Base-by-base conservation (phyloP, 495 filamentous ascomycete species). In the Terfezia boudieri region DNA sequence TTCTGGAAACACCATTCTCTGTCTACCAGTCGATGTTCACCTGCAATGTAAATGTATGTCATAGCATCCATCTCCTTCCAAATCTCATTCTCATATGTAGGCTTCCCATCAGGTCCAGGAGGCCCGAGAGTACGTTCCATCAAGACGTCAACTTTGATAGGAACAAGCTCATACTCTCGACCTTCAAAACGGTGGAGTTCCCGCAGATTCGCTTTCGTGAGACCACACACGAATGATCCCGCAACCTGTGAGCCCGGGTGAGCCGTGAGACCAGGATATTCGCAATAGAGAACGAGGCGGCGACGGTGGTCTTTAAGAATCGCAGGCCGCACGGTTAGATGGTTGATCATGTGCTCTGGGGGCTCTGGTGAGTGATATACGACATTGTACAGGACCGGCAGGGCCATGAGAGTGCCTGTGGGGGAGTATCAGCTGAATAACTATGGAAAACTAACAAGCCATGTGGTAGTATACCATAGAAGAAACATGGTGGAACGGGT, bases 141-240 rank as follows among this genome's bases (percentile, higher is more conserved):
- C 32, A 86, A 60, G 2, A 81, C 58, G 23, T 70, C 72, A 23
- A 80, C 80, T 8, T 66, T 71, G 7, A 95, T 83, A 10, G 60
- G 69, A 17, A 65, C 61, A 37, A 84, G 74, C 23, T 71, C 64
- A 62, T 96, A 98, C 61, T 86, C 73, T 0, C 52, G 49, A 0
- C 90, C 90, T 65, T 98, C 90, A 59, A 93, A 98, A 9, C 68
- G 63, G 59, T 96, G 87, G 2, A 98, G 73, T 8, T 83, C 76
- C 59, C 72, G 68, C 32, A 94, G 67, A 61, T 95, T 85, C 0
- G 73, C 78, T 11, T 78, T 74, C 2, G 83, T 90, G 26, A 98
- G 69, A 2, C 89, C 89, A 0, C 76, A 78, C 2, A 87, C 85
- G 46, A 78, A 77, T 26, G 78, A 82, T 9, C 90, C 90, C n/a